Conservation (phyloP, 495 filamentous ascomycete species). For the Jackrogersella minutella region DNA sequence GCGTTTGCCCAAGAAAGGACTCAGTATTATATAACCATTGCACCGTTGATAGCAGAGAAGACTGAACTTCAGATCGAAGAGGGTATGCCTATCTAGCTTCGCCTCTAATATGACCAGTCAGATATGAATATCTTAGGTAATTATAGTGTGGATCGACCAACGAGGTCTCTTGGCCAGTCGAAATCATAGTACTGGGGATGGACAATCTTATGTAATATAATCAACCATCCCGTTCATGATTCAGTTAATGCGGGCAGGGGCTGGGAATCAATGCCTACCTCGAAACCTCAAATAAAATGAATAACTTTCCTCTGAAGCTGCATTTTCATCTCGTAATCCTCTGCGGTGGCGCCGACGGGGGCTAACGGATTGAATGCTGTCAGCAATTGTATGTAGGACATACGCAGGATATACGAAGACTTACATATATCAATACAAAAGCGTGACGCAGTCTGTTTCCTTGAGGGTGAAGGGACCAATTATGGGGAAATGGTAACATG, state of each 20-base stretch:
- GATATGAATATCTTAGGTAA: not conserved
- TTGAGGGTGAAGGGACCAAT: not conserved
- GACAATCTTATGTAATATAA: not conserved
- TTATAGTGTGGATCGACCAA: not conserved
- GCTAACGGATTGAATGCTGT: not conserved
- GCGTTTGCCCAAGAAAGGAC: no score
- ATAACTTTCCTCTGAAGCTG: not conserved
- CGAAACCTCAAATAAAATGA: not conserved
- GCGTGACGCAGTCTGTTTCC: not conserved
- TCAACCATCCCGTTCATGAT: not conserved
- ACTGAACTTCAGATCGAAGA: not conserved
- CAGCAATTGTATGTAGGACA: not conserved
- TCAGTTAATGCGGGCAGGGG: conserved; percentile 3
- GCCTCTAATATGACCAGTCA: not conserved
- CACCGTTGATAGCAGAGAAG: no score
- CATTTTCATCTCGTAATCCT: not conserved
- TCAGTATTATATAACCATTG: no score
- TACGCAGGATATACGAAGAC: no score
- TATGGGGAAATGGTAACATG: not conserved
- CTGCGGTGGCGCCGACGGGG: not conserved
- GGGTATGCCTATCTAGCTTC: not conserved
- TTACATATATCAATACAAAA: not conserved
- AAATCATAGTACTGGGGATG: not conserved
- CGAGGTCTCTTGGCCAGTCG: not conserved
- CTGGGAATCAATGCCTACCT: not conserved